Evolutionary conservation across 139 green algal genomes (phyloP), one percentile per base, ranked within the genome.

Genomic region (Nannochloris sp.): DNA sequence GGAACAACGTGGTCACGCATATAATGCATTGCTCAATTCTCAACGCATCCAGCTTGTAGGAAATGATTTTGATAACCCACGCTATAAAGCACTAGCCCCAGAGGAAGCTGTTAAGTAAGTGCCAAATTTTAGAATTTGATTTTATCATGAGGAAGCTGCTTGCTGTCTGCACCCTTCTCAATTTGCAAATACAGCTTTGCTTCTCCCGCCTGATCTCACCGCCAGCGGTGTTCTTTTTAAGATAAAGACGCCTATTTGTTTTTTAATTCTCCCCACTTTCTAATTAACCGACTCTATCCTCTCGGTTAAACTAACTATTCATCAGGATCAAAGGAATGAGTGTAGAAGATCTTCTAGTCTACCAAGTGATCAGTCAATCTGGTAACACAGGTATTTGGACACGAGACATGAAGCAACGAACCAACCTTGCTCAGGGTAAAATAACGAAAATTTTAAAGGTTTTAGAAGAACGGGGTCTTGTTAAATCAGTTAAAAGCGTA

Each of bases 371-470:
- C 61, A 74, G 90, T 60, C 24, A 67, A 13, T 64, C 83, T 3
- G 82, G 78, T 3, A 94, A 93, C 59, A 78, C 69, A 38, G 88
- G 91, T 27, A 83, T 97, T 4, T 97, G 92, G 92, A 96, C 87
- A 6, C 86, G 84, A 25, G 92, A 97, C 71, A 81, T 97, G 74
- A 91, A 87, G 63, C 51, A 75, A n/a, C 69, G 67, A 6, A 95
- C 89, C 39, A 94, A 95, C 61, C 74, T 97, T 54, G 66, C 81
- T 33, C 90, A 97, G 73, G 79, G 85, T 19, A 77, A 87, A 67
- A 84, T 98, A 36, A 90, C 84, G 27, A 96, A 95, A 73, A 93
- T 95, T 15, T 73, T 97, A 25, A 97, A 96, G 71, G 48, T 75
- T 1, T 76, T 99, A 46, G 92, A 97, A 72, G 55, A 53, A 3